phyloP scores from a whole-genome alignment of 129 eudicot genomes.

The Heracleum sosnowskyi region DNA sequence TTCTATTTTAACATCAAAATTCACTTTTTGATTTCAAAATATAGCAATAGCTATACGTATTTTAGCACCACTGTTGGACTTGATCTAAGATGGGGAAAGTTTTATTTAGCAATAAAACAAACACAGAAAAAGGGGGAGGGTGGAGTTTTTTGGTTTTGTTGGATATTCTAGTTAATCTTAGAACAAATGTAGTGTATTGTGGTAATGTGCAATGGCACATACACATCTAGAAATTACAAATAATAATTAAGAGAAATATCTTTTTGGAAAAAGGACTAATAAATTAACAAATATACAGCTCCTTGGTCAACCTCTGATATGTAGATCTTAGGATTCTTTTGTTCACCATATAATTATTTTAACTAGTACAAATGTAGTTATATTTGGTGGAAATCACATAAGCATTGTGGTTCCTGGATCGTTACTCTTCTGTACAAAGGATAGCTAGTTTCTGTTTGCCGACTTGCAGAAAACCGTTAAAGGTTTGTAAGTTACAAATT shows the following conservation, averaged over 20 bases:
- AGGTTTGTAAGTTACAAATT: neutral
- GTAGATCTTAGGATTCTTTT: neutral
- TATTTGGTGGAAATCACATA: neutral
- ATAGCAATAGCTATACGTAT: no score
- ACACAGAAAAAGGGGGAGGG: no score
- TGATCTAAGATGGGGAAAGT: no score
- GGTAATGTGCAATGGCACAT: neutral
- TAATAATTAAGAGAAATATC: neutral
- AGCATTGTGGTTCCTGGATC: neutral
- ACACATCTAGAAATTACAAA: neutral
- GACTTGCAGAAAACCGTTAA: neutral
- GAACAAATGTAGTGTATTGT: neutral
- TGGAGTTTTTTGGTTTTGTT: neutral
- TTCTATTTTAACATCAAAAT: no score
- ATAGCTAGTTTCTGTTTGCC: neutral
- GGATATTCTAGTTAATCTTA: neutral
- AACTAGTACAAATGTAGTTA: neutral
- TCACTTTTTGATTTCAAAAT: no score
- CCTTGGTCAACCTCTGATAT: neutral
- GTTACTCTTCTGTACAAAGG: neutral
- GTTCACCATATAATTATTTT: neutral
- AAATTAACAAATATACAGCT: neutral
- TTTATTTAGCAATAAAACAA: no score
- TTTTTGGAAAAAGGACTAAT: neutral
- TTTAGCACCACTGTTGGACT: no score